A percentile compares a stretch with the other conserved stretches of the same genome.
phyloP scores from a whole-genome alignment of 441 rosid species.

The Dalechampia spathulata region DNA sequence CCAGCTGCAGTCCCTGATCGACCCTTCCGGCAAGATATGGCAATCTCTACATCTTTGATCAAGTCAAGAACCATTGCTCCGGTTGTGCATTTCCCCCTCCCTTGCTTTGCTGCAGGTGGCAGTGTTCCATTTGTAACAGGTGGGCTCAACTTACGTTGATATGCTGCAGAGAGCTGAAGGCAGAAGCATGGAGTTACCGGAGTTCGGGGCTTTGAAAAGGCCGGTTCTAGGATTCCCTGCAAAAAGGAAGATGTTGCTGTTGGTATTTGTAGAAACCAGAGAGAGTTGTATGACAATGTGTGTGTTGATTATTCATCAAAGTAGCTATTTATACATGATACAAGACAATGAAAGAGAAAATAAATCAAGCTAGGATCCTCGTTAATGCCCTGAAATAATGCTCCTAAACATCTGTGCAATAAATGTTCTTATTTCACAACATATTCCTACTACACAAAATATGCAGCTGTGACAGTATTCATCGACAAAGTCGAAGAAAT shows the following conservation, averaged over 20 bases:
- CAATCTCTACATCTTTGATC: slow-evolving; percentile 81
- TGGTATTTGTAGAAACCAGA: not conserved
- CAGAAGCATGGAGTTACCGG: slow-evolving; percentile 81
- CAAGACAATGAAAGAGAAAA: no score
- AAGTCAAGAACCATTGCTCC: slow-evolving; percentile 52
- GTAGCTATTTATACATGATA: no score
- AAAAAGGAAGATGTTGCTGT: slow-evolving; percentile 3
- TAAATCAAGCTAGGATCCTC: no score
- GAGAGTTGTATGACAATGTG: no score
- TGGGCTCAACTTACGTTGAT: slow-evolving; percentile 51
- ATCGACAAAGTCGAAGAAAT: no score
- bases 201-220: slow-evolving; percentile 66
- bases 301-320: no score
- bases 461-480: no score
- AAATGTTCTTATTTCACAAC: no score
- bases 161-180: slow-evolving; percentile 54
- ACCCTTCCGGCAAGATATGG: slow-evolving; percentile 82
- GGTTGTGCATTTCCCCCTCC: slow-evolving; percentile 72
- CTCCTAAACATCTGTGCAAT: no score
- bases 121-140: slow-evolving; percentile 57
- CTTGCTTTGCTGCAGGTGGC: slow-evolving; percentile 67
- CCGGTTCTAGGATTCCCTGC: slow-evolving; percentile 83
- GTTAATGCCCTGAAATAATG: no score
- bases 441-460: no score
- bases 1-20: slow-evolving; percentile 94